Evolutionary conservation across 208 protist species (phyloP), one percentile per base, ranked within the genome.

Genomic region (Trypanosoma melophagium): DNA sequence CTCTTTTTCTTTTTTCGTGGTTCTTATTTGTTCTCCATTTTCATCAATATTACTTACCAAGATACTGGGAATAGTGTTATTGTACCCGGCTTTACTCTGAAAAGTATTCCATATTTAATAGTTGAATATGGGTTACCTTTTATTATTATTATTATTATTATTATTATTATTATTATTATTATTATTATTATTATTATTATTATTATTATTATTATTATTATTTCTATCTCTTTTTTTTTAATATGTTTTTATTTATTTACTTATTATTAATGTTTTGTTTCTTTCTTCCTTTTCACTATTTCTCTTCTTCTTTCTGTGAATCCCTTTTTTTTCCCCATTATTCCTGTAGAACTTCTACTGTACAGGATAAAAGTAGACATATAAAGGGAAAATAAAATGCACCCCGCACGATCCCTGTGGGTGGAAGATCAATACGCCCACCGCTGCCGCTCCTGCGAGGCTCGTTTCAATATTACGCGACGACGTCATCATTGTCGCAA

Each of bases 401-500:
- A 38, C 47, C 45, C 71, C 10, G 69, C 80, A 44, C 77, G 81
- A 13, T 77, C 81, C 0, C 65, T 95, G 4, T 95, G 89, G 89
- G 86, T 95, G 14, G 84, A 89, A 17, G 89, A 95, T 67, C 69
- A 68, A 25, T 91, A 88, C 53, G 89, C 81, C 7, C 42, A 81
- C 38, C 82, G 80, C 14, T 95, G 89, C 58, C 59, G 83, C 17
- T 69, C 66, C 1, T 95, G 89, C 59, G 58, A 78, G 9, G 68
- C 76, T 28, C 71, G 67, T 59, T 95, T 95, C 61, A 81, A 74
- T 0, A 53, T 88, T n/a, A 55, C 91, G 19, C 71, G 82, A 8
- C 81, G 89, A 14, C 80, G 81, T 8, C 89, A 95, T 64, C 89
- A 95, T 66, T 95, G 89, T 66, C 75, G 89, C 0, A 68, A 83